phyloP scores from a whole-genome alignment of 805 yeast species.

The Jamesozyma rosinii region DNA sequence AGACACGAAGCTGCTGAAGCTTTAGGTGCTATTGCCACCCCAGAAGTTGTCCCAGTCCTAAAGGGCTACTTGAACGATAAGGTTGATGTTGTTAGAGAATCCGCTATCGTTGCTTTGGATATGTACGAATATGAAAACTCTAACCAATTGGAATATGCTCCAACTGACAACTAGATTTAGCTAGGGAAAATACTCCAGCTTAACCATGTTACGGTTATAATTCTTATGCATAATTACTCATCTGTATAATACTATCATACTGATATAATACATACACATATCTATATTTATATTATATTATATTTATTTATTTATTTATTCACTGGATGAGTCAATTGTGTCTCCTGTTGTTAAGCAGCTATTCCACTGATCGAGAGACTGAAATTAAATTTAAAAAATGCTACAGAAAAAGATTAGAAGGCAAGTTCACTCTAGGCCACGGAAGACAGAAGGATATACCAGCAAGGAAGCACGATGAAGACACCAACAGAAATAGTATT shows the following conservation, averaged over 20 bases:
- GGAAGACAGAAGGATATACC: too few species aligned
- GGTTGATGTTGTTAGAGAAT: constrained; percentile 88
- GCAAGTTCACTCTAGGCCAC: too few species aligned
- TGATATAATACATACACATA: not conserved
- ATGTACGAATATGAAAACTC: constrained; percentile 95
- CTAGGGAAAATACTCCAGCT: too few species aligned
- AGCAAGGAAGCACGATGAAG: not conserved
- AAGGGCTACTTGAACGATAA: constrained; percentile 68
- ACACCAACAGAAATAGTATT: constrained; percentile 40
- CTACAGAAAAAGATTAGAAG: too few species aligned
- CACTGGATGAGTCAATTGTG: too few species aligned
- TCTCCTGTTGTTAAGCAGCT: too few species aligned
- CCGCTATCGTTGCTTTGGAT: constrained; percentile 94
- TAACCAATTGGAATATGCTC: constrained; percentile 65
- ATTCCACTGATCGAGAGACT: too few species aligned
- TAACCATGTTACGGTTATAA: too few species aligned
- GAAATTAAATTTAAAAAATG: too few species aligned
- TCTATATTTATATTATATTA: not conserved
- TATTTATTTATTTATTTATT: too few species aligned
- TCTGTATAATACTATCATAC: not conserved
- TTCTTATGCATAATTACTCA: not conserved
- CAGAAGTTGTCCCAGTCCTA: constrained; percentile 85
- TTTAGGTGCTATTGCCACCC: constrained; percentile 91
- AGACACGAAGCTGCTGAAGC: constrained; percentile 99
- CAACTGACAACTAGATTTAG: constrained; percentile 6